Evolutionary conservation across 345 rosid genomes (phyloP).

Genomic region (Eutrema heterophyllum): DNA sequence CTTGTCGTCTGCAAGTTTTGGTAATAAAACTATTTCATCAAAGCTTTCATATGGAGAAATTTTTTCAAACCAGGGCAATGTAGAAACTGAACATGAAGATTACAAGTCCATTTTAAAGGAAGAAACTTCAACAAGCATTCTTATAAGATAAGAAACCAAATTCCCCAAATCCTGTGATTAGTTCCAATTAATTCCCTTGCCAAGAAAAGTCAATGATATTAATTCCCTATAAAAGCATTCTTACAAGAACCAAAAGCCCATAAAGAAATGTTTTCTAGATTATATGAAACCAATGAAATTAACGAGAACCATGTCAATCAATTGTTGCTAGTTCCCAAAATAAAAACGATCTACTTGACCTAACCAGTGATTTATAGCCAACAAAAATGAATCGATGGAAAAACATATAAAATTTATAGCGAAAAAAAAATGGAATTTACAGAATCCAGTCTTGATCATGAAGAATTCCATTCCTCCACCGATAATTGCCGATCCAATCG

Average conservation of each 20-base stretch:
- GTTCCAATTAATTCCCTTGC: too few relatives aligned
- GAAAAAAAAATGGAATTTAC: conserved; percentile 42
- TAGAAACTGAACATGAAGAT: neutral
- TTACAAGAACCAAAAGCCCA: too few relatives aligned
- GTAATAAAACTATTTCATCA: neutral
- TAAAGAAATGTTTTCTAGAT: neutral
- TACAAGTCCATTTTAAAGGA: neutral
- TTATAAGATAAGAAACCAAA: too few relatives aligned
- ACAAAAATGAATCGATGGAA: neutral
- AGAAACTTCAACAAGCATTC: conserved; percentile 2
- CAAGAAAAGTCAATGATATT: too few relatives aligned
- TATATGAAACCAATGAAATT: neutral
- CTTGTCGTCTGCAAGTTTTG: conserved; percentile 58
- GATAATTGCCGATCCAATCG: conserved; percentile 57
- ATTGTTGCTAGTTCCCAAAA: neutral
- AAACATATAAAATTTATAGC: neutral
- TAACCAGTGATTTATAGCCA: neutral
- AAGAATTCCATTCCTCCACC: conserved; percentile 91
- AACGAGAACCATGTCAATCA: neutral
- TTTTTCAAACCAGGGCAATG: neutral
- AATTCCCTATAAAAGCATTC: too few relatives aligned
- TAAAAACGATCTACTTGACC: neutral
- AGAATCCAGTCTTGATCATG: conserved; percentile 96
- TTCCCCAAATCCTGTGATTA: too few relatives aligned
- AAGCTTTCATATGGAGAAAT: neutral